Base-by-base conservation (phyloP, 2,329 filamentous ascomycete species). In the Cytospora leucostoma region DNA sequence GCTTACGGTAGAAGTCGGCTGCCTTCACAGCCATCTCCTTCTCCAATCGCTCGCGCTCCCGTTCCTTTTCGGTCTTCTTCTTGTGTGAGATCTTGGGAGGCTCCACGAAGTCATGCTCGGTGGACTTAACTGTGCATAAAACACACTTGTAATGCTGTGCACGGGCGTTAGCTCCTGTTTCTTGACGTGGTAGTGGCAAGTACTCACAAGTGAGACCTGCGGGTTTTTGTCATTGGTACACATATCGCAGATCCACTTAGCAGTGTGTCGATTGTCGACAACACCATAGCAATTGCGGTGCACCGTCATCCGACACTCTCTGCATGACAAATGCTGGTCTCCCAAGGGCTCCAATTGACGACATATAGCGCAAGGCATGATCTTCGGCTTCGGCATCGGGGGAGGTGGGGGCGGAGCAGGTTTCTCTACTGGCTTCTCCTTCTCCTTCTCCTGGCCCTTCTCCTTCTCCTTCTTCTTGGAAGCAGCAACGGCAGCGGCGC, bases 171-270 rank as follows among this genome's bases (percentile, higher is more conserved):
- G 62, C 60, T 35, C 19, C 21, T n/a, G 4, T 35, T 21, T 37
- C 52, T 33, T 51, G n/a, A 50, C 6, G 34, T 21, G 11, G 12
- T 34, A n/a, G 7, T 6, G 33, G 27, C 13, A n/a, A 32, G 34
- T 64, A 81, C 87, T 82, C 82, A 91, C 89, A 63, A 96, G 94
- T n/a, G 95, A 97, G 52, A 96, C 89, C 68, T 92, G 88, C 6
- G 94, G 93, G 71, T 89, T 94, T 74, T 93, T 92, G 73, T 99
- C 95, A 72, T 99, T 99, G 44, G 88, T 82, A 76, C 95, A 99
- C 85, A 93, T 96, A 76, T 98, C 95, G 75, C 95, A 99, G 49
- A 89, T 86, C 95, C 95, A 99, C 76, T 96, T 96, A 52, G 83
- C 84, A 37, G 86, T 83, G 60, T 82, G 83, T 50, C 91, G 86